Conservation (phyloP, 1,139 yeast species). For the Geotrichum australiense region DNA sequence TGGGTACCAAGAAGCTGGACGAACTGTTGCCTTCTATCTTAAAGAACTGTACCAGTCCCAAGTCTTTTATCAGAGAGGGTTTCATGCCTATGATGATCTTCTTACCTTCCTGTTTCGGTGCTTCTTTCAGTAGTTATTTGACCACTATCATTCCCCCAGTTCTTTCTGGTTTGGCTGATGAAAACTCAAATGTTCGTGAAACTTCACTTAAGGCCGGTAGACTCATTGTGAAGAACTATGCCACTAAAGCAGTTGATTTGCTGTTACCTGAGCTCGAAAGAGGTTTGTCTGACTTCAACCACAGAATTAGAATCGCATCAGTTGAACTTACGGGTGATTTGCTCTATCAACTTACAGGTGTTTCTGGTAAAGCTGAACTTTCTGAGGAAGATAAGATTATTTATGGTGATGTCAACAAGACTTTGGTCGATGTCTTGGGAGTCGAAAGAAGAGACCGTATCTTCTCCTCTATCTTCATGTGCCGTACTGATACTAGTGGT, state of each 20-base stretch:
- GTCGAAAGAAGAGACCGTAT: slow-evolving; percentile 82
- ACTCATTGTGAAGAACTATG: slow-evolving; percentile 83
- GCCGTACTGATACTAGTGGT: slow-evolving; percentile 87
- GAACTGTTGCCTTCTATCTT: slow-evolving; percentile 78
- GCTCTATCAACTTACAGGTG: slow-evolving; percentile 90
- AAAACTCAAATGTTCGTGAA: slow-evolving; percentile 79
- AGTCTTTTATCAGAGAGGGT: slow-evolving; percentile 78
- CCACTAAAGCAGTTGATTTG: slow-evolving; percentile 87
- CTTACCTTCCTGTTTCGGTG: slow-evolving; percentile 91
- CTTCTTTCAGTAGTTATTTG: slow-evolving; percentile 85
- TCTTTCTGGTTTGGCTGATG: slow-evolving; percentile 84
- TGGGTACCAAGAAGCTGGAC: slow-evolving; percentile 81
- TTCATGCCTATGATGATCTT: slow-evolving; percentile 85
- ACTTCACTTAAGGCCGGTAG: slow-evolving; percentile 91
- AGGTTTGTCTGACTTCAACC: slow-evolving; percentile 76
- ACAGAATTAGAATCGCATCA: slow-evolving; percentile 87
- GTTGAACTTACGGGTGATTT: slow-evolving; percentile 97
- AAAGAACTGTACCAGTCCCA: slow-evolving; percentile 59
- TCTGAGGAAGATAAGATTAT: slow-evolving; percentile 46
- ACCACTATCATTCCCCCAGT: slow-evolving; percentile 83
- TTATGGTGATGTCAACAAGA: slow-evolving; percentile 56
- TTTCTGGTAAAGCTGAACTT: slow-evolving; percentile 33
- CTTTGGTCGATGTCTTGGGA: slow-evolving; percentile 75
- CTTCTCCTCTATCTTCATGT: slow-evolving; percentile 75
- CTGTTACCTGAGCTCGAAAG: slow-evolving; percentile 87